phyloP scores from a whole-genome alignment of 1,284 basidiomycete species.

The Psilocybe mexicana region DNA sequence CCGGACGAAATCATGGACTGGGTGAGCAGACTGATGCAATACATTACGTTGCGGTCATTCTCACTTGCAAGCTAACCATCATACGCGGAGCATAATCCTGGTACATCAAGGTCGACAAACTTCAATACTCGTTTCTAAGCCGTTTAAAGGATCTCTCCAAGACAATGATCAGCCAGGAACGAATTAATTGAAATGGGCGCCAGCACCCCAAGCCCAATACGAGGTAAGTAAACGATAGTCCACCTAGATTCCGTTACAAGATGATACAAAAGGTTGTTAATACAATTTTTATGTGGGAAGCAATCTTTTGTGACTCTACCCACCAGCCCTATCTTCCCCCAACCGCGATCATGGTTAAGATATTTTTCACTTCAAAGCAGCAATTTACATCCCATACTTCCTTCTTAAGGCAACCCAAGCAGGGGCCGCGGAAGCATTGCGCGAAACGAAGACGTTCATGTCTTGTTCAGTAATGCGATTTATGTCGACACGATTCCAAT shows the following conservation, averaged over 20 bases:
- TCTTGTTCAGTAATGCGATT: conserved; percentile 80
- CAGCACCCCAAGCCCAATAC: no score
- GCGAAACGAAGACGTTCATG: conserved; percentile 69
- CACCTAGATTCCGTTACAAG: conserved; percentile 11
- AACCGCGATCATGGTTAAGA: neutral
- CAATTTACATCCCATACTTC: conserved; percentile 59
- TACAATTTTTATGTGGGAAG: conserved; percentile 19
- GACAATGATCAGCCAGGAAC: no score
- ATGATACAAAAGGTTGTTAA: conserved; percentile 15
- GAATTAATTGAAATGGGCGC: no score
- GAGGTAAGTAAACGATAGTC: neutral
- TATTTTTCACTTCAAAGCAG: no score
- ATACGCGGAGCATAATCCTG: no score
- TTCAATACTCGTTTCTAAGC: no score
- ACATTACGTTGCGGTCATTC: neutral
- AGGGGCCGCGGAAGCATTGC: conserved; percentile 53
- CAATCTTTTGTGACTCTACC: conserved; percentile 19
- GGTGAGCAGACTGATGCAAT: neutral
- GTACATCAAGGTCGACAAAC: no score
- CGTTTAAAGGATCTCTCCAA: no score
- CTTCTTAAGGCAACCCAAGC: conserved; percentile 70
- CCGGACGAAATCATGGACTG: neutral
- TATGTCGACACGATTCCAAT: conserved; percentile 77
- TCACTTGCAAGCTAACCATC: neutral
- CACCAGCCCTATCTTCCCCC: neutral